Evolutionary conservation across 352 stramenopile species (phyloP), one percentile per base, ranked within the genome.

Genomic region (Globisporangium megalacanthum): DNA sequence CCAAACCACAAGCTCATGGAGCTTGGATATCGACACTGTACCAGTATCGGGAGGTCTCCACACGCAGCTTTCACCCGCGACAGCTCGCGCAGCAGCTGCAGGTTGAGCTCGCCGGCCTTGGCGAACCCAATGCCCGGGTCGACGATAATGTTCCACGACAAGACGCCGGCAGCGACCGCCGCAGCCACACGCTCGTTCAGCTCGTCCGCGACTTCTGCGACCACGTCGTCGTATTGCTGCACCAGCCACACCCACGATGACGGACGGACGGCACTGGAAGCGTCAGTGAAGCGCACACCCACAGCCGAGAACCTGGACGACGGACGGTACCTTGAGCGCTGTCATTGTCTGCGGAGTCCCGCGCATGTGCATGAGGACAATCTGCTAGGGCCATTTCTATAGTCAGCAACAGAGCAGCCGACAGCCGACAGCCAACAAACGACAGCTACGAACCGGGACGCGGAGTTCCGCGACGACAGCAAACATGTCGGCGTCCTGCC

Each of bases 61-160:
- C 83, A 91, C 0, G 19, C 39, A 0, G 58, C 31, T 52, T 88
- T 89, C 48, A 93, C 52, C 8, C 62, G 60, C 10, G 64, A 72
- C 17, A 97, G 68, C 15, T 91, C 70, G 41, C 88, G 85, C 19
- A 99, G 61, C 0, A 99, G 60, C 33, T 74, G 68, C 4, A 99
- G 60, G 68, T 98, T 99, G 1, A 95, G 74, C 36, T 93, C 73
- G 0, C 83, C 60, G 61, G 86, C 87, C 66, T 99, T 99, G 15
- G 97, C 96, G 76, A 99, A 99, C 4, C 97, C 97, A 54, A 99
- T 98, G 9, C 97, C 97, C 22, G 96, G 96, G 72, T 99, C 96
- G 20, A 98, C 61, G 20, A 99, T 71, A 50, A 98, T 87, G 57
- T 97, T 90, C 96, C 96, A 99, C 39, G 83, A 76, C 46, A 79